Evolutionary conservation across 495 filamentous ascomycete genomes (phyloP), one percentile per base, ranked within the genome.

Genomic region (Xylaria intraflava): DNA sequence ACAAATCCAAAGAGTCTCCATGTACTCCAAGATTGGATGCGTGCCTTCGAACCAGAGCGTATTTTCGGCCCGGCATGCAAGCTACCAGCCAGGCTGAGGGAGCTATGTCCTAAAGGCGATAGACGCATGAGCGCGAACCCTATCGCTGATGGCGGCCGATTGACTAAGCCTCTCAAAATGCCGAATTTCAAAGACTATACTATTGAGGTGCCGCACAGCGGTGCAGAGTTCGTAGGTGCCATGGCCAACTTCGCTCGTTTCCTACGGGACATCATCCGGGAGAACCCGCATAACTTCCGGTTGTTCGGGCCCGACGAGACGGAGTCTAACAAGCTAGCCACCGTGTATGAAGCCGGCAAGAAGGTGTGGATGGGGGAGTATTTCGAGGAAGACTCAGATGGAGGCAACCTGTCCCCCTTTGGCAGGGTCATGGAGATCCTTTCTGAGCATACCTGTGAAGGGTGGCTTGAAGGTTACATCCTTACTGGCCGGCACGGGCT

Each of bases 401-500:
- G 84, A 1, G 84, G 85, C 39, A 87, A 89, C 55, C 69, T 89
- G 12, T 75, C 80, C 0, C 72, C 67, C 3, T 70, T 73, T 23
- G 85, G 85, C 49, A 76, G 84, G 31, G 85, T 88, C 10, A 88
- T 89, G 85, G 84, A 89, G 65, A 89, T 89, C 61, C 77, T 89
- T 27, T 83, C 78, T 11, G 84, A 89, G 65, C 85, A 89, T 62
- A 89, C 84, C 14, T 81, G 78, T 57, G 85, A 89, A 69, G 85
- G 85, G 27, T 89, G 84, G 85, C 72, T 89, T 26, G 85, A 89
- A 69, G 85, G 84, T 11, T 89, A 87, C 60, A 68, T 86, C 53
- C 81, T 88, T 6, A 83, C 77, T 36, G 85, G 85, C 12, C 75
- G 84, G 3, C 84, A 89, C 59, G 84, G 85, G 17, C 66, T 89